Base-by-base conservation (phyloP, 2,329 filamentous ascomycete species). In the Zymoseptoria crescenta region DNA sequence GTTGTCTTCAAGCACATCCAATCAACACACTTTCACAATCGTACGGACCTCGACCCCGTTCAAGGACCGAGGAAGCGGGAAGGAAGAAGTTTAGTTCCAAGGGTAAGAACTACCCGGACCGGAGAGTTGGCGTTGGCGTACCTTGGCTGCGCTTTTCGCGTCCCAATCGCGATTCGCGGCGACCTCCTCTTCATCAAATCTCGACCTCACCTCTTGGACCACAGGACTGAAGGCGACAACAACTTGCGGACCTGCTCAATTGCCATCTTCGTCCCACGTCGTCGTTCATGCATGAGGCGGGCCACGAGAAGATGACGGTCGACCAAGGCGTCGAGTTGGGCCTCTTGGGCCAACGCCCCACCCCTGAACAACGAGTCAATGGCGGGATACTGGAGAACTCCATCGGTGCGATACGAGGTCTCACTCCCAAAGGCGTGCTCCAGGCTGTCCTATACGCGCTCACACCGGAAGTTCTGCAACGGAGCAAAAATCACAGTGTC, bases 401-500 rank as follows among this genome's bases (percentile, higher is more conserved):
- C 35, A 16, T 45, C 35, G 35, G 13, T 16, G n/a, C 35, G 35
- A 45, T 45, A 45, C 35, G 35, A 45, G n/a, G 35, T 7, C 35
- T 52, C 10, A 52, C n/a, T 13, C 28, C 16, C 5, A 52, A 28
- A 52, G 29, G 28, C 29, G 51, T 29, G 10, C 51, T 52, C 8
- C 51, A 28, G n/a, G 51, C 51, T 4, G n/a, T 52, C 8, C 24
- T 52, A 13, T 52, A 52, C 29, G 51, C 51, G 8, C 51, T 52
- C 27, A 52, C 51, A 28, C 51, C 51, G 51, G 51, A 52, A 13
- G 28, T 52, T 24, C 16, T 52, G 4, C 51, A 52, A 29, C 51
- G 51, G 13, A 52, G 51, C n/a, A 52, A 52, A 49, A 57, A 49
- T 7, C 54, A 57, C 35, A 58, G 56, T 30, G n/a, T n/a, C 1